Evolutionary conservation across 768 basidiomycete genomes (phyloP).

Genomic region (Kwoniella botswanensis): DNA sequence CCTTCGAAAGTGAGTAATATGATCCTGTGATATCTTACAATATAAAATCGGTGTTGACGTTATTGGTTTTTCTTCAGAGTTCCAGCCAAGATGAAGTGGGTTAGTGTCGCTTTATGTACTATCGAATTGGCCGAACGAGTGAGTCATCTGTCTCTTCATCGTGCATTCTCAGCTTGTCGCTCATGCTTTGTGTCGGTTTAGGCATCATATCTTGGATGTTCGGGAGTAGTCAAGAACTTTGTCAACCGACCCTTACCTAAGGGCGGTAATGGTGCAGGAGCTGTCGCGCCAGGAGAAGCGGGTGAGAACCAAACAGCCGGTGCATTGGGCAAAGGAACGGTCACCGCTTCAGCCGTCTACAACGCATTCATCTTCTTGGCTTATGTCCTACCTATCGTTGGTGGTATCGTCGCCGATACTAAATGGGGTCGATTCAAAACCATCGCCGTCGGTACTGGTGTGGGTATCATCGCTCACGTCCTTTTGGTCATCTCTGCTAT

Average conservation of each 20-base stretch:
- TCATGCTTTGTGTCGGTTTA: background rate
- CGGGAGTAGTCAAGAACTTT: conserved; percentile 51
- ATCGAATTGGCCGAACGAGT: conserved; percentile 57
- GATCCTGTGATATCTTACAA: background rate
- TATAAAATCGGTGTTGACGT: background rate
- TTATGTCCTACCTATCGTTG: conserved; percentile 52
- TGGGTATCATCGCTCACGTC: conserved; percentile 53
- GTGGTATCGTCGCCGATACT: conserved; percentile 57
- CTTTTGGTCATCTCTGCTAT: conserved; percentile 55
- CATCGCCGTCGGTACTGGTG: conserved; percentile 44
- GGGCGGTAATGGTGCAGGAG: conserved; percentile 51
- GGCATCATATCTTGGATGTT: conserved; percentile 53
- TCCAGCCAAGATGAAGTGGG: conserved; percentile 35
- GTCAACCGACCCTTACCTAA: conserved; percentile 47
- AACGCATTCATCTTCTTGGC: conserved; percentile 52
- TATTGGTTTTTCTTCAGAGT: conserved; percentile 15
- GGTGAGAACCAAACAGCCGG: conserved; percentile 48
- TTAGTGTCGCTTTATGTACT: conserved; percentile 54
- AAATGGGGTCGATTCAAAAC: conserved; percentile 56
- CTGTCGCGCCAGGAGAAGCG: conserved; percentile 40
- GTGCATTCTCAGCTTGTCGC: background rate
- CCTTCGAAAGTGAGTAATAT: conserved; percentile 38
- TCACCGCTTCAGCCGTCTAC: conserved; percentile 43
- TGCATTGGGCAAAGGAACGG: conserved; percentile 50
- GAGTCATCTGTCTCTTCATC: conserved; percentile 4